Base-by-base conservation (phyloP, 768 basidiomycete genomes). In the Kwoniella sp. region DNA sequence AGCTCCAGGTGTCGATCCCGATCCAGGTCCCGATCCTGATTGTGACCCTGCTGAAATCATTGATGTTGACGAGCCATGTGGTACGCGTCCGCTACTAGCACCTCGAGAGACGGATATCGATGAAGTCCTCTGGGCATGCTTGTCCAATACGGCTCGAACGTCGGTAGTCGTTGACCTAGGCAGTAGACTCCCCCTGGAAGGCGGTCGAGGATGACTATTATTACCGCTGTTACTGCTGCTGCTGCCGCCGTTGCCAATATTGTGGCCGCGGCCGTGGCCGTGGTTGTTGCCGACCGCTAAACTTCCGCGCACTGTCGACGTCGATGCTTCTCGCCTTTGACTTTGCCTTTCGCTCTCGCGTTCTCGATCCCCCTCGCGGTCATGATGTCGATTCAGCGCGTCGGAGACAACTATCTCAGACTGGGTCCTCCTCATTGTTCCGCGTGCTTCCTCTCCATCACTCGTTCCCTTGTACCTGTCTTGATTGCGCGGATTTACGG, bases 351-450 rank as follows among this genome's bases (percentile, higher is more conserved):
- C 25, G 11, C 25, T 11, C 25, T 26, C 51, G 15, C 51, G 23
- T 15, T 25, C 34, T 26, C 34, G 23, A 4, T 20, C 37, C 13
- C 41, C 11, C 15, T 45, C 41, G 4, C 41, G 41, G 8, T 20
- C 41, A 20, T 45, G 20, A 3, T 45, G 41, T 17, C 41, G 41
- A 20, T 45, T 17, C 41, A 51, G 23, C 11, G 23, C 22, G 23
- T 28, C 38, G 38, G 55, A 34, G 28, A 67, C 48, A 15, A 63
- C 61, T 31, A 47, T 56, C 26, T 67, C 61, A 4, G 66, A 67
- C 56, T 48, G 58, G n/a, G 66, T 53, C 26, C 66, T 34, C 8
- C 55, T 38, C 58, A 67, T 50, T 23, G 26, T n/a, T 9, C 25
- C 45, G 23, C 25, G 12, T 13, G 26, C 51, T 15, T 26, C 53